A percentile compares a stretch with the other conserved stretches of the same genome.
These are phyloP conservation scores for Xylaria sp. DNA, from an alignment of 2,329 filamentous ascomycete genomes.

Conservation along the genomic window DNA sequence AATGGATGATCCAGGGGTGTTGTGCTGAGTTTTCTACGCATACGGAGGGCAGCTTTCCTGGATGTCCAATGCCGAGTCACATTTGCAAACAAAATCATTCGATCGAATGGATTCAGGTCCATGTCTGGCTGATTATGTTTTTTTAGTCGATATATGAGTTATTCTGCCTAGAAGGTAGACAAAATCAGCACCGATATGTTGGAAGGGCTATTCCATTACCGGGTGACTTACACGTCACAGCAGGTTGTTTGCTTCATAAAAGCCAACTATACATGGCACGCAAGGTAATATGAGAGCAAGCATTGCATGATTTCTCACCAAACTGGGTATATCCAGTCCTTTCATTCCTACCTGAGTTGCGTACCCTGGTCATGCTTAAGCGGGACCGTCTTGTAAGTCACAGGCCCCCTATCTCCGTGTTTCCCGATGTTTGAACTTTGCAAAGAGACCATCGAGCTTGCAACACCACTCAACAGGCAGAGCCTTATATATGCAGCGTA, in stretches of 20 bases:
- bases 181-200: not conserved
- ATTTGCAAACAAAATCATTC: too few relatives aligned
- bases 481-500: constrained; percentile 34
- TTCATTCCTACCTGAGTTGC: not conserved
- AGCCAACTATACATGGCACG: not conserved
- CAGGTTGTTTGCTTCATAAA: not conserved
- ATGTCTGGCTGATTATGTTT: not conserved
- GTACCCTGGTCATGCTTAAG: not conserved
- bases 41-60: too few relatives aligned
- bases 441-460: constrained; percentile 34
- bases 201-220: not conserved
- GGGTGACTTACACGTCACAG: not conserved
- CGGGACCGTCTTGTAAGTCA: not conserved
- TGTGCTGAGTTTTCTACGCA: not conserved
- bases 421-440: constrained; percentile 26
- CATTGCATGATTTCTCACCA: not conserved
- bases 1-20: not conserved
- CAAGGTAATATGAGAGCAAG: not conserved
- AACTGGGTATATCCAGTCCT: not conserved
- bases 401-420: not conserved
- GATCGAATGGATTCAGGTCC: too few relatives aligned
- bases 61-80: too few relatives aligned
- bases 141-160: not conserved
- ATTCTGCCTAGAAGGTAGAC: not conserved
- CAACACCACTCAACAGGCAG: constrained; percentile 33